Conservation (phyloP, 371 early-diverging fungal species). For the Furculomyces boomerangus region DNA sequence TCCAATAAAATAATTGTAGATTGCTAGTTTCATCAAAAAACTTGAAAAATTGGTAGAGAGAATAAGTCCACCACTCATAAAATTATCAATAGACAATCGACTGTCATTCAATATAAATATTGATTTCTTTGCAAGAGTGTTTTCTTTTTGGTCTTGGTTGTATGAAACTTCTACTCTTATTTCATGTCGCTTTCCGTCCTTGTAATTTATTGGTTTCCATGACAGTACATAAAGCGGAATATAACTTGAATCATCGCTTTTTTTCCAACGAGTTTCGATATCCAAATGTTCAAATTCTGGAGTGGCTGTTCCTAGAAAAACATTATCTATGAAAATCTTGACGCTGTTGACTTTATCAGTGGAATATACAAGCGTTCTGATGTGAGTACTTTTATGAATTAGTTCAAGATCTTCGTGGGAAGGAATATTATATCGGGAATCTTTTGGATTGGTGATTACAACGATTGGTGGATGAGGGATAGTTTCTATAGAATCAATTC, state of each 20-base stretch:
- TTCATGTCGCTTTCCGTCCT: slow-evolving; percentile 39
- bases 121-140: background rate
- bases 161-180: slow-evolving; percentile 28
- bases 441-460: slow-evolving; percentile 77
- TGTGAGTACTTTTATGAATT: slow-evolving; percentile 39
- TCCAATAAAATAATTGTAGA: background rate
- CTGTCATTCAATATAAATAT: slow-evolving; percentile 42
- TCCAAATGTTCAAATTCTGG: slow-evolving; percentile 21
- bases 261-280: slow-evolving; percentile 17
- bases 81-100: slow-evolving; percentile 31
- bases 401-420: slow-evolving; percentile 46
- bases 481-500: slow-evolving; percentile 7
- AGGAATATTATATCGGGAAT: slow-evolving; percentile 50
- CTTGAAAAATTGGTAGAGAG: slow-evolving; percentile 35
- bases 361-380: slow-evolving; percentile 54
- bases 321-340: slow-evolving; percentile 30
- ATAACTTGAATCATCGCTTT: slow-evolving; percentile 10
- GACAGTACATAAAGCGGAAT: slow-evolving; percentile 48
- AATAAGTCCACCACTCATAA: slow-evolving; percentile 54
- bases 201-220: slow-evolving; percentile 47
- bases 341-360: slow-evolving; percentile 16
- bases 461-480: slow-evolving; percentile 47
- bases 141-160: background rate
- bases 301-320: slow-evolving; percentile 1
- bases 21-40: slow-evolving; percentile 4